Base-by-base conservation (phyloP, 345 rosid genomes). In the Hibiscus syriacus region DNA sequence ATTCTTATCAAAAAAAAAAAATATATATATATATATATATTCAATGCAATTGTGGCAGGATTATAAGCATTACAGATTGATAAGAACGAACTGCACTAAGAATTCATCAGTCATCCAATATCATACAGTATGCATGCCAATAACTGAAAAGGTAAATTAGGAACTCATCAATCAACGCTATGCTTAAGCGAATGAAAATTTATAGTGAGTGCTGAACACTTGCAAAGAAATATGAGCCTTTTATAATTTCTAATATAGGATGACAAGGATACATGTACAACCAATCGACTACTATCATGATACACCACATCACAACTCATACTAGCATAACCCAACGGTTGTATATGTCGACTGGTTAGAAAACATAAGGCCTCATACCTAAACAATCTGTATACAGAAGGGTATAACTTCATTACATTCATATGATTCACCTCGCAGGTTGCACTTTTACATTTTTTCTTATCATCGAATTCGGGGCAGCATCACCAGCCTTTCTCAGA, bases 401-500 rank as follows among this genome's bases (percentile, higher is more conserved):
- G 6, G 54, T 6, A 6, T 17, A 6, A 25, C 54, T 49, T 49
- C 54, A 49, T 17, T 50, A 81, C 23, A 72, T 38, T 41, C 66
- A 38, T 14, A 45, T 27, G 55, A 64, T 45, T 69, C 79, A 79
- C 72, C 72, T 60, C 34, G 60, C 63, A 13, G 70, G 60, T 63
- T 49, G 74, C 23, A 76, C 76, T 66, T 72, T 78, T 67, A 68
- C 74, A 20, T 71, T 67, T 77, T 55, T 73, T 38, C 84, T 78
- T 58, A 49, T 12, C 69, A 39, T 66, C 32, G 70, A 26, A 58
- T 76, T 80, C 60, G 80, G 58, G 66, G 34, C 55, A 27, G 73
- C 69, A 65, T 73, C 81, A 60, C 75, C 72, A 14, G 70, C 50
- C 50, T 45, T 75, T 74, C 98, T 86, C 45, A 91, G 84, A 73